A percentile compares a stretch with the other conserved stretches of the same genome.
Conservation (phyloP, 2,329 filamentous ascomycete species). For the Fusarium anguioides region DNA sequence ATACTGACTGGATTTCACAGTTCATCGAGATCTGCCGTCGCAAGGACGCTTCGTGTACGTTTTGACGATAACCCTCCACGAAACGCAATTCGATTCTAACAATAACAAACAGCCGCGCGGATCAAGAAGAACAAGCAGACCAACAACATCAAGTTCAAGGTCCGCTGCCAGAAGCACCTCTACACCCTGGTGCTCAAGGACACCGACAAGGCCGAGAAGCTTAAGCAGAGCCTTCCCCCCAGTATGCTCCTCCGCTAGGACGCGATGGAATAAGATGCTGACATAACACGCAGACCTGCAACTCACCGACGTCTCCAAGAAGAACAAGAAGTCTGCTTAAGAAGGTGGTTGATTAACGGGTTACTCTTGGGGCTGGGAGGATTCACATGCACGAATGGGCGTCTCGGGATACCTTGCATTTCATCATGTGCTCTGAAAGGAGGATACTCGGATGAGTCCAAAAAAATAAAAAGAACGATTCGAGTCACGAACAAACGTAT, state of each 20-base stretch:
- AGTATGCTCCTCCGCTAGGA: conserved; percentile 70
- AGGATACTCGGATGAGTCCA: conserved; percentile 53
- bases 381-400: conserved; percentile 60
- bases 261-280: neutral
- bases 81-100: conserved; percentile 45
- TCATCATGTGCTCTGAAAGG: conserved; percentile 56
- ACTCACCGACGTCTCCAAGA: conserved; percentile 66
- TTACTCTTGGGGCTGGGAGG: conserved; percentile 47
- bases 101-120: conserved; percentile 72
- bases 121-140: conserved; percentile 96
- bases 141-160: conserved; percentile 99
- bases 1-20: conserved; percentile 62
- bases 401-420: conserved; percentile 68
- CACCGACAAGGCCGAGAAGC: conserved; percentile 99
- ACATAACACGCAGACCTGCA: conserved; percentile 57
- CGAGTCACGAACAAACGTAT: conserved; percentile 47
- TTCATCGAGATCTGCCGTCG: conserved; percentile 99
- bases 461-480: conserved; percentile 51
- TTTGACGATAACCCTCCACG: conserved; percentile 34
- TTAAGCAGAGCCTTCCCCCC: conserved; percentile 98
- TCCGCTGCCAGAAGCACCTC: conserved; percentile 94
- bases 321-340: conserved; percentile 56
- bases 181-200: conserved; percentile 99
- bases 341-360: conserved; percentile 42
- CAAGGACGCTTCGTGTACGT: conserved; percentile 99